A percentile compares a stretch with the other conserved stretches of the same genome.
These are phyloP conservation scores for Didymella exigua DNA, from an alignment of 2,329 filamentous ascomycete genomes.

Conservation along the genomic window DNA sequence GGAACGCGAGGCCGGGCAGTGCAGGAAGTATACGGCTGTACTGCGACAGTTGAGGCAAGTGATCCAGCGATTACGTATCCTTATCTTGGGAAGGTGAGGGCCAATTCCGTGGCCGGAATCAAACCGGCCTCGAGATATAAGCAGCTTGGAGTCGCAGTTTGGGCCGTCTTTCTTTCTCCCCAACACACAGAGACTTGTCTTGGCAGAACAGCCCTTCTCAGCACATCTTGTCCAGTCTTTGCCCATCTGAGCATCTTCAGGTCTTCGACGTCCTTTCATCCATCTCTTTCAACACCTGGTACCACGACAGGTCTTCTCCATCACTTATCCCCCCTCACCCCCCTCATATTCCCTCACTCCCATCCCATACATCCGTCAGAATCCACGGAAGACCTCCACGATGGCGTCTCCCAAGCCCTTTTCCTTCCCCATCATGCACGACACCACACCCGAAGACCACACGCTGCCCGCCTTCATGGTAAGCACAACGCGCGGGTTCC, in stretches of 20 bases:
- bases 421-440: slow-evolving; percentile 66
- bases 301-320: not conserved
- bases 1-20: slow-evolving; percentile 21
- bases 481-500: slow-evolving; percentile 74
- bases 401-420: slow-evolving; percentile 41
- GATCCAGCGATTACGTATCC: slow-evolving; percentile 47
- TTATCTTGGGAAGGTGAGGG: slow-evolving; percentile 33
- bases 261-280: too few species aligned
- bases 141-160: slow-evolving; percentile 27
- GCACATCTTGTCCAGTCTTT: not conserved
- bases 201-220: not conserved
- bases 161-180: not conserved
- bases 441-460: slow-evolving; percentile 66
- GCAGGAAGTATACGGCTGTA: slow-evolving; percentile 18
- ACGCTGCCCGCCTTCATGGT: slow-evolving; percentile 79
- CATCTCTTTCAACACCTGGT: too few species aligned
- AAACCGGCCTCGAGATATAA: slow-evolving; percentile 47
- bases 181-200: slow-evolving; percentile 5
- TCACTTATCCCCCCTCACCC: not conserved
- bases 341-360: not conserved
- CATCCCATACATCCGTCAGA: not conserved
- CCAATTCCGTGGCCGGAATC: slow-evolving; percentile 38
- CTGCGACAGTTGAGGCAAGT: slow-evolving; percentile 22
- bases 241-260: not conserved
- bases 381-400: slow-evolving; percentile 46